Base-by-base conservation (phyloP, 345 rosid species). In the Aurinia saxatilis region DNA sequence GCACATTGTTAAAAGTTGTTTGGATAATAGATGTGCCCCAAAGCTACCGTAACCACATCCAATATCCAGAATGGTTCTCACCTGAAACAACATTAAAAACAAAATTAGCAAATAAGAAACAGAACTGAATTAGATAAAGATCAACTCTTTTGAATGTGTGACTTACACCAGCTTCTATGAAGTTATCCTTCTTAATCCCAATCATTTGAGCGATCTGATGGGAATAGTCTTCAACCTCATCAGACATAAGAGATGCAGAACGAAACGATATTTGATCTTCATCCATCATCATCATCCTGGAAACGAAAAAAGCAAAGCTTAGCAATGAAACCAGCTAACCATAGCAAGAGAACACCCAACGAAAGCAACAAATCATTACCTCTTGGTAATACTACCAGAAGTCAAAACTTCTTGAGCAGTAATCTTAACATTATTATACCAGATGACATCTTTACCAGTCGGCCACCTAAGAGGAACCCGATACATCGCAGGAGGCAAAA, bases 11-110 rank as follows among this genome's bases (percentile, higher is more conserved):
- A 95, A 70, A 35, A 95, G 79, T 51, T 83, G 86, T 49, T 83
- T 86, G 5, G 95, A 85, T 23, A 78, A 77, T 39, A 90, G 85
- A 81, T 90, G 99, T 17, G 99, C 99, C 38, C 99, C 99, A 73
- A 88, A 95, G 84, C 99, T 95, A 58, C 99, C 97, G 59, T 88
- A 95, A 71, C 99, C 99, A 70, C 99, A 95, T 62, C 97, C 99
- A 71, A 95, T 83, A 73, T 95, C 99, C 81, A 95, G 81, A 44
- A 95, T 80, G 53, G 93, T 88, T 75, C 99, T 83, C 42, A 95
- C 84, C 97, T 95, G 88, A 77, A 78, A 76, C 56, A 51, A 3
- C 19, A 49, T 21, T 1, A 31, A 31, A 7, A 2, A 19, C 10
- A 11, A 45, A 36, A 27, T 2, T 18, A 4, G 10, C 36, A 2